These are phyloP conservation scores for Acanthamoeba healyi DNA, from an alignment of 208 protist species.

Conservation along the genomic window DNA sequence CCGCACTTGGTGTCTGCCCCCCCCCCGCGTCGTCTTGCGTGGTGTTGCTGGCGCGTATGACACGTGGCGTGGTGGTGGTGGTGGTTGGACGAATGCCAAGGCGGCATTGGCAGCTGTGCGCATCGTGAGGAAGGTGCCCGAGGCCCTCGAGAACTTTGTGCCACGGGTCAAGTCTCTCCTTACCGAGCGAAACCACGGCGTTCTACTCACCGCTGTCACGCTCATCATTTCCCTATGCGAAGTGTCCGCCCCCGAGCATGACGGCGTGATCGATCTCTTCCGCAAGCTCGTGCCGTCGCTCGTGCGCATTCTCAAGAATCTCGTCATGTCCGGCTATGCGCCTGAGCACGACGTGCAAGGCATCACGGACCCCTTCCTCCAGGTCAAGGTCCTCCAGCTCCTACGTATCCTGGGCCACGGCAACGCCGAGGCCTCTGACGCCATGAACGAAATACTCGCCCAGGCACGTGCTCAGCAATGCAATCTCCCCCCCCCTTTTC, in stretches of 20 bases:
- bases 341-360: conserved; percentile 97
- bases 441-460: conserved; percentile 98
- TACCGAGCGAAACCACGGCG: conserved; percentile 88
- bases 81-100: no score
- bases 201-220: conserved; percentile 94
- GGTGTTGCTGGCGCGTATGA: no score
- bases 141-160: conserved; percentile 97
- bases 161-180: conserved; percentile 83
- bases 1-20: no score
- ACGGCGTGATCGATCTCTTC: conserved; percentile 9
- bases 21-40: no score
- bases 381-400: conserved; percentile 95
- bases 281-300: conserved; percentile 92
- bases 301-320: conserved; percentile 95
- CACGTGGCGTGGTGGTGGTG: no score
- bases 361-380: conserved; percentile 98
- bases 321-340: conserved; percentile 95
- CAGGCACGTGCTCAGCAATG: conserved; percentile 83
- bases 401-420: conserved; percentile 96
- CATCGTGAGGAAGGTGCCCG: conserved; percentile 94
- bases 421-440: conserved; percentile 94
- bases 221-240: conserved; percentile 94
- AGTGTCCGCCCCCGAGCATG: background rate
- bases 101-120: conserved; percentile 87
- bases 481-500: background rate